phyloP scores from a whole-genome alignment of 768 basidiomycete genomes.

The Macrolepiota dolichaula region DNA sequence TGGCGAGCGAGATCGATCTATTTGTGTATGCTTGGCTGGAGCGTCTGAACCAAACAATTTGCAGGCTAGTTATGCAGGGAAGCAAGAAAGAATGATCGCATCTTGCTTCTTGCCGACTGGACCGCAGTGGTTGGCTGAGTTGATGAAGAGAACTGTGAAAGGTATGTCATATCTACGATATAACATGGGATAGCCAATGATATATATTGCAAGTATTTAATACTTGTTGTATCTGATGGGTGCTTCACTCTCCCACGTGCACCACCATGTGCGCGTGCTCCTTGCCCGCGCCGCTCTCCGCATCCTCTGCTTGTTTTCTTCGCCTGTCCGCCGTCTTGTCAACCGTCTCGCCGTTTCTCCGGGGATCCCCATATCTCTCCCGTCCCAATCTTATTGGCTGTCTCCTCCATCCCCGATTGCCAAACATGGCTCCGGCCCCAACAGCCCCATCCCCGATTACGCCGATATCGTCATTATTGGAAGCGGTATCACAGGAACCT shows the following conservation, averaged over 20 bases:
- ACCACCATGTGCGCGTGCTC: slow-evolving; percentile 15
- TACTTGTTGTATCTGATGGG: neutral
- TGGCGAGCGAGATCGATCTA: neutral
- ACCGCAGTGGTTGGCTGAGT: neutral
- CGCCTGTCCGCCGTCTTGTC: slow-evolving; percentile 20
- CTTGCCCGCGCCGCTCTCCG: slow-evolving; percentile 17
- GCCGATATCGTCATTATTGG: slow-evolving; percentile 74
- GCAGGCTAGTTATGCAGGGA: too few species aligned
- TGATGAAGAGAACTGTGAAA: neutral
- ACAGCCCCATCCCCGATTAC: slow-evolving; percentile 32
- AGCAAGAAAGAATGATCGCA: neutral
- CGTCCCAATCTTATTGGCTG: slow-evolving; percentile 64
- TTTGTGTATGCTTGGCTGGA: neutral
- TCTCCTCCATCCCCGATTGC: slow-evolving; percentile 48
- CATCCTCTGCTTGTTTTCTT: slow-evolving; percentile 17
- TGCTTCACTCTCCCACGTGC: slow-evolving; percentile 3
- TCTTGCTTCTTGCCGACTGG: neutral
- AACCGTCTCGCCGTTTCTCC: slow-evolving; percentile 38
- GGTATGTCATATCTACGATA: neutral
- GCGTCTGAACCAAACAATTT: neutral
- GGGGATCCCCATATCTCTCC: slow-evolving; percentile 51
- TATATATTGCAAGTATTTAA: neutral
- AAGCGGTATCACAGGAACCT: slow-evolving; percentile 73
- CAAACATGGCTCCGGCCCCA: slow-evolving; percentile 22
- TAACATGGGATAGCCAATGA: neutral